Evolutionary conservation across 805 yeast species (phyloP), one percentile per base, ranked within the genome.

Genomic region (Cyberlindnera mrakii): DNA sequence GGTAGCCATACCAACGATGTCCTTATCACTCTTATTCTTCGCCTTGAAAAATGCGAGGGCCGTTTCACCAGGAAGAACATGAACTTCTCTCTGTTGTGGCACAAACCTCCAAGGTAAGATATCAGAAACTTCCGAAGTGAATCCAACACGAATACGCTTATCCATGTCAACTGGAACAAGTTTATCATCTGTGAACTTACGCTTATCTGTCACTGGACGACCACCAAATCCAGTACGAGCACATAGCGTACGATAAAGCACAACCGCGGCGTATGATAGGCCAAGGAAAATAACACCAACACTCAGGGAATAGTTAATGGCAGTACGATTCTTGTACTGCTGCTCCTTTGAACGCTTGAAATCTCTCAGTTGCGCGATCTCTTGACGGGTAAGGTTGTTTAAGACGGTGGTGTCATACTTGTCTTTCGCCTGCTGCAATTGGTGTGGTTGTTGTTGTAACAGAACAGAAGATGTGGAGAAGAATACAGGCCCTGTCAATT

Each of bases 1-100:
- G 0, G 99, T 93, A 3, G 99, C 99, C 96, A 93, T 93, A 7
- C 99, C 99, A 41, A 93, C 87, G 35, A 93, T 86, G 60, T 93
- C 98, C 54, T 85, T 85, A 46, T 82, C 82, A 35, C 96, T 78
- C 47, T 70, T 70, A 59, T 93, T 93, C 63, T 82, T 85, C 19
- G 99, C 99, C 62, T 82, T 85, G 68, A 88, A 93, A 61, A 93
- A 93, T 0, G 96, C 97, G 47, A 93, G 69, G 0, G 99, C 99
- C 3, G 99, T 93, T 64, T 93, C 99, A 18, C 99, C 99, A 1
- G 99, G 99, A 9, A 88, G 80, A 18, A 93, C 84, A 53, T 80
- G 79, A 2, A 93, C 98, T 62, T 90, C 96, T 49, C 91, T 72
- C 60, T 93, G 99, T 63, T 88, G 91, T 11, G 99, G 99, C 16